Evolutionary conservation across 2,329 filamentous ascomycete species (phyloP).

Genomic region (Myriosclerotinia scirpicola): DNA sequence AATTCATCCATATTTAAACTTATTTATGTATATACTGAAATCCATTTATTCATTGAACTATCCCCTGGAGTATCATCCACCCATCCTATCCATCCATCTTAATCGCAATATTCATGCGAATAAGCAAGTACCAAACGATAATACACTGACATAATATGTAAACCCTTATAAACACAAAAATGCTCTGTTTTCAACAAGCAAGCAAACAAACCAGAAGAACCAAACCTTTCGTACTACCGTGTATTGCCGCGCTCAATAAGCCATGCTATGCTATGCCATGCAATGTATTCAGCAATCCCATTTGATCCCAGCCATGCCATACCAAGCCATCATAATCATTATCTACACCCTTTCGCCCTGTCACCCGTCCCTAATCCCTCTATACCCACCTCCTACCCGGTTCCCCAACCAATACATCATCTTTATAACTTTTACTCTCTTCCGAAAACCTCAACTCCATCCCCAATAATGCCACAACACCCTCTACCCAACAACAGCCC

Average conservation of each 20-base stretch:
- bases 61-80: too few relatives aligned
- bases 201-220: neutral
- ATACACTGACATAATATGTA: too few relatives aligned
- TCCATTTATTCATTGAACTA: too few relatives aligned
- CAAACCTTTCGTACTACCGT: neutral
- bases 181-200: neutral
- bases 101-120: too few relatives aligned
- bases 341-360: neutral
- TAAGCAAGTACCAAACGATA: too few relatives aligned
- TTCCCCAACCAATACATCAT: neutral
- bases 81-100: too few relatives aligned
- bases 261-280: constrained; percentile 11
- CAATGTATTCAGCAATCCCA: neutral
- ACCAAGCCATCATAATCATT: constrained; percentile 15
- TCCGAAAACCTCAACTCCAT: neutral
- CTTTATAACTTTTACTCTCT: too few relatives aligned
- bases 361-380: neutral
- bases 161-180: neutral
- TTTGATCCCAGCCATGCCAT: neutral
- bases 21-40: too few relatives aligned
- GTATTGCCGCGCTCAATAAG: neutral
- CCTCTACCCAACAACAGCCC: constrained; percentile 68
- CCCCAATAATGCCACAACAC: neutral
- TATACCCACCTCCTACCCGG: neutral
- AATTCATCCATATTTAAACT: too few relatives aligned